Conservation (phyloP, 768 basidiomycete species). For the Mycena capillaripes region DNA sequence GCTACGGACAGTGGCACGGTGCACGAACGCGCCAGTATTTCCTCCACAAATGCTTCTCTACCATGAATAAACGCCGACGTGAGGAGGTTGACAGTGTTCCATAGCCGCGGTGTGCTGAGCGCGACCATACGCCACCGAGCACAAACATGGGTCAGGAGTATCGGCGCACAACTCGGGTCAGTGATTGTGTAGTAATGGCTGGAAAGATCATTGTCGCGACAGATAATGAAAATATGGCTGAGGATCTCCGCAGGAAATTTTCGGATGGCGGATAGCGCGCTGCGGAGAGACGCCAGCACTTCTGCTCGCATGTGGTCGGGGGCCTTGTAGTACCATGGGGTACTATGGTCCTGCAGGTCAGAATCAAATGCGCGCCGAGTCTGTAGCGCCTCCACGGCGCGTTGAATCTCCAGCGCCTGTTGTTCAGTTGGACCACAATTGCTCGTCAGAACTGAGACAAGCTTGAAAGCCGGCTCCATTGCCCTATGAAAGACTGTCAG, state of each 20-base stretch:
- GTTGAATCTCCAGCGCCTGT: too few relatives aligned
- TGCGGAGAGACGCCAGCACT: neutral
- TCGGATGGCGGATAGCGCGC: neutral
- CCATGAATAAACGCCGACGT: neutral
- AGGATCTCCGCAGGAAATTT: neutral
- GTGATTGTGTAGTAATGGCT: neutral
- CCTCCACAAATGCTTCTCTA: too few relatives aligned
- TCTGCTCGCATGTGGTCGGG: too few relatives aligned
- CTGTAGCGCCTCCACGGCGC: too few relatives aligned
- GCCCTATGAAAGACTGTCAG: too few relatives aligned
- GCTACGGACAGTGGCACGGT: neutral
- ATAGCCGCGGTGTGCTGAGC: neutral
- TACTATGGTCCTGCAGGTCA: too few relatives aligned
- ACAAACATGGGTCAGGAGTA: neutral
- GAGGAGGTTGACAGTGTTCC: neutral
- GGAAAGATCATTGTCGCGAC: neutral
- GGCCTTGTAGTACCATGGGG: too few relatives aligned
- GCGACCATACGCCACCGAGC: neutral
- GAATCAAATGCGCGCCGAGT: too few relatives aligned
- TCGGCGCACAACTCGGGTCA: neutral
- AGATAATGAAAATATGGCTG: neutral
- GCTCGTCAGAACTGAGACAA: too few relatives aligned
- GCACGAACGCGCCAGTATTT: neutral
- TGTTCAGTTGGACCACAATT: too few relatives aligned
- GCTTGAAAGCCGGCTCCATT: too few relatives aligned